A percentile compares a stretch with the other conserved stretches of the same genome.
phyloP scores from a whole-genome alignment of 768 basidiomycete genomes.

The Phallus indusiatus region DNA sequence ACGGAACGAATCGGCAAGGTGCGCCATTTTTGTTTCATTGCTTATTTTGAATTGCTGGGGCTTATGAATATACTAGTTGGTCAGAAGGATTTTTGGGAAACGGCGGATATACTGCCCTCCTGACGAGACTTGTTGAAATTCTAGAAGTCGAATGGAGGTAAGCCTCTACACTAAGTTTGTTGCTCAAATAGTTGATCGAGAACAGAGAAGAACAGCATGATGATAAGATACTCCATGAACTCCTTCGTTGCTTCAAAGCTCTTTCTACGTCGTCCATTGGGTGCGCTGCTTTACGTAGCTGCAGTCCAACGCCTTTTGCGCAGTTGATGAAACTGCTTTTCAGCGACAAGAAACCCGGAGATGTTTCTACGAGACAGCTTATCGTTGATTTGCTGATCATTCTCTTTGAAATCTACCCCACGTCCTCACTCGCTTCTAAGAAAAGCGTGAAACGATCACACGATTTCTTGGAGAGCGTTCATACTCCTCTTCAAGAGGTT shows the following conservation, averaged over 20 bases:
- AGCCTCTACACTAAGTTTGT: not conserved
- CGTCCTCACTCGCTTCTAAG: conserved; percentile 52
- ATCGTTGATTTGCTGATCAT: conserved; percentile 82
- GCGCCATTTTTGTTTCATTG: not conserved
- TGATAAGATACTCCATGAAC: conserved; percentile 85
- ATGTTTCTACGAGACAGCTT: conserved; percentile 80
- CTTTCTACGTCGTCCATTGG: conserved; percentile 85
- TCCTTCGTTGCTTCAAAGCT: conserved; percentile 90
- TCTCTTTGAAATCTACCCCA: conserved; percentile 83
- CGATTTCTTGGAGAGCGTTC: conserved; percentile 3
- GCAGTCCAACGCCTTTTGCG: conserved; percentile 78
- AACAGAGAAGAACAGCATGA: conserved; percentile 96
- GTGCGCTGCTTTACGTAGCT: conserved; percentile 81
- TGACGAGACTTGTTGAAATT: conserved; percentile 82
- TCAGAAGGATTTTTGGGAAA: conserved; percentile 73
- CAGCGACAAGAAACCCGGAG: conserved; percentile 98
- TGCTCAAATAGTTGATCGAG: not conserved
- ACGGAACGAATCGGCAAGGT: conserved; percentile 83
- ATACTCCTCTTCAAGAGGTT: conserved; percentile 47
- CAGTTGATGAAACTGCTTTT: conserved; percentile 80
- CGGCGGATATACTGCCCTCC: conserved; percentile 78
- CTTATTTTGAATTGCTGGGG: not conserved
- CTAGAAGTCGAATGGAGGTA: conserved; percentile 96
- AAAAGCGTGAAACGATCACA: conserved; percentile 3
- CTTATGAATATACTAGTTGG: conserved; percentile 48